Evolutionary conservation across 2,329 filamentous ascomycete genomes (phyloP), one percentile per base, ranked within the genome.

Genomic region (Sporothrix variecibatus): DNA sequence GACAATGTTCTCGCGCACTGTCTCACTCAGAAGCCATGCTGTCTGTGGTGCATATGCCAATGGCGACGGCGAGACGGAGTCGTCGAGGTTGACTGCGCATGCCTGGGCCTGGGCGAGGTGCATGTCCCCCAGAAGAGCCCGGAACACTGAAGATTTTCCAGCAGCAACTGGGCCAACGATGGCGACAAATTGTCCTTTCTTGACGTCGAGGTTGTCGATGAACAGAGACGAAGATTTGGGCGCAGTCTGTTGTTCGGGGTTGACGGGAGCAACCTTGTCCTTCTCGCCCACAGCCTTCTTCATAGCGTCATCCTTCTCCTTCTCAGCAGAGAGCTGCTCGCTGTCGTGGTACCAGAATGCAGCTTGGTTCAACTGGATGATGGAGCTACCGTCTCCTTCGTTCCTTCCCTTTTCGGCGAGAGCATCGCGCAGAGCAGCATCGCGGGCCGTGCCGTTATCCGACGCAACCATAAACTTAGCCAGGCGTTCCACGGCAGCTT

Each of bases 11-110:
- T 77, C 72, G 23, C 86, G 86, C 8, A 92, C 85, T 0, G 87
- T 88, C 0, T 89, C 84, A 75, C 92, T 92, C 77, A 92, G 90
- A 23, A 93, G 91, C 91, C 91, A 93, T 0, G 91, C 88, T 0
- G 62, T 34, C n/a, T 76, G 73, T 4, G 75, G 73, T 7, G 73
- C 73, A 56, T 78, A 84, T 6, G 82, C 80, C 23, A 83, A 38
- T 5, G 70, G 28, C 1, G 70, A 65, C 46, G 46, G 38, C 17
- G 76, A 75, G 43, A 65, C 71, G 12, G 75, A 34, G 1, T 65
- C 28, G 20, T 77, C 71, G 7, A 76, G 56, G 51, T 76, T 76
- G 68, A 77, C 62, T 7, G 71, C 72, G 73, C 77, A 78, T 23
- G 72, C 74, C 7, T 46, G 26, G 11, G 76, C 76, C 69, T 73